These are phyloP conservation scores for Rosa hybrid DNA, from an alignment of 331 rosid genomes.

Conservation along the genomic window DNA sequence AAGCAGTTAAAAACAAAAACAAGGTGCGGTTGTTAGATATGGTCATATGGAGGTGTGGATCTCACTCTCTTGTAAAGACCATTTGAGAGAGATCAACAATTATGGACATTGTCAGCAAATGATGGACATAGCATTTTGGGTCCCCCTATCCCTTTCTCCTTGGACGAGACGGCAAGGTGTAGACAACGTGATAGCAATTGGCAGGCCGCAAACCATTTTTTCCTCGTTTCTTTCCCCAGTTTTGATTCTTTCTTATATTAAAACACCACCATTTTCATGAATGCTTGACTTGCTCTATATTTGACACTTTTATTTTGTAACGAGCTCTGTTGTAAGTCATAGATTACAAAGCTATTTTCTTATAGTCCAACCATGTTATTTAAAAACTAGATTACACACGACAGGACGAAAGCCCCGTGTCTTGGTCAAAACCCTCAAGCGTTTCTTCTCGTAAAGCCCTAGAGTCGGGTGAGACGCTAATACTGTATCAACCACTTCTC, in stretches of 20 bases:
- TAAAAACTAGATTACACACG: background rate
- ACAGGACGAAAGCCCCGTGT: background rate
- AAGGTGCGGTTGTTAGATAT: too few relatives aligned
- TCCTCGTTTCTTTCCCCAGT: background rate
- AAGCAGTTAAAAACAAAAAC: too few relatives aligned
- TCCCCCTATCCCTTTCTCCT: background rate
- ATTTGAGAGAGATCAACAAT: background rate
- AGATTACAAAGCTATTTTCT: background rate
- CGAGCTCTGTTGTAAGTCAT: background rate
- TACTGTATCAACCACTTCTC: too few relatives aligned
- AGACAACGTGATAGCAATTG: background rate
- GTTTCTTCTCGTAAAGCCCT: background rate
- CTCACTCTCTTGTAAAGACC: background rate
- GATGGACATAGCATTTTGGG: background rate
- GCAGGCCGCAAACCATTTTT: background rate
- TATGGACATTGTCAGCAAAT: background rate
- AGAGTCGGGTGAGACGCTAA: background rate
- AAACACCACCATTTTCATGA: background rate
- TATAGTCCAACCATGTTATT: background rate
- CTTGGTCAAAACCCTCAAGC: background rate
- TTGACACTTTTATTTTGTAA: background rate
- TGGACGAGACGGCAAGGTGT: background rate
- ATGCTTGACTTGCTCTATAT: background rate
- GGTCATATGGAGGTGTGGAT: background rate
- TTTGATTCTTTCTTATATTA: background rate